A percentile compares a stretch with the other conserved stretches of the same genome.
Conservation (phyloP, 768 basidiomycete genomes). For the Polyporus arcularius region DNA sequence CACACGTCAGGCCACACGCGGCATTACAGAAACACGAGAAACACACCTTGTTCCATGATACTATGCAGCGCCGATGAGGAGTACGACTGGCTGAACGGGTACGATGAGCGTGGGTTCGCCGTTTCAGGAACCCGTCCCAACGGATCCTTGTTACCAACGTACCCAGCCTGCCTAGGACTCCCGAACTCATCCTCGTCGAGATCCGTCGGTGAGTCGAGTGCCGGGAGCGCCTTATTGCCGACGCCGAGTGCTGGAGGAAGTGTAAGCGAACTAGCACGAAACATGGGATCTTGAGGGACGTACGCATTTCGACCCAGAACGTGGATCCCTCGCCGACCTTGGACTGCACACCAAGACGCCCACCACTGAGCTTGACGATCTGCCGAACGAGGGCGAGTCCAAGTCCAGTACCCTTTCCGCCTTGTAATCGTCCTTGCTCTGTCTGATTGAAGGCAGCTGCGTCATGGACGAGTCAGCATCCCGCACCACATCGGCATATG, state of each 20-base stretch:
- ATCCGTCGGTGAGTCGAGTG: slow-evolving; percentile 16
- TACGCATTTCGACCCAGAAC: slow-evolving; percentile 84
- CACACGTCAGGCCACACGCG: not conserved
- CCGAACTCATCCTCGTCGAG: slow-evolving; percentile 9
- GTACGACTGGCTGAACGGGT: slow-evolving; percentile 23
- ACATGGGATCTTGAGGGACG: slow-evolving; percentile 22
- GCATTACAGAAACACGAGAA: not conserved
- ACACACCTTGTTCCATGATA: slow-evolving; percentile 64
- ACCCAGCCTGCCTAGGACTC: slow-evolving; percentile 13
- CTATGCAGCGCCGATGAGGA: slow-evolving; percentile 56
- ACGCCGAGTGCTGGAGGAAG: slow-evolving; percentile 57
- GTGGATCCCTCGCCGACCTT: slow-evolving; percentile 71
- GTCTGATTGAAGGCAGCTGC: slow-evolving; percentile 78
- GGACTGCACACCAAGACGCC: slow-evolving; percentile 42
- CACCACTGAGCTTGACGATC: slow-evolving; percentile 52
- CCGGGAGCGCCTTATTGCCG: slow-evolving; percentile 50
- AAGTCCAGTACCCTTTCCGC: slow-evolving; percentile 56
- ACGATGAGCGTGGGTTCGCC: slow-evolving; percentile 2
- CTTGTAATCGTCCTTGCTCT: slow-evolving; percentile 73
- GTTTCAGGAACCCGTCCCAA: not conserved
- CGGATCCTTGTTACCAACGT: slow-evolving; percentile 5
- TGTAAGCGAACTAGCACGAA: slow-evolving; percentile 5
- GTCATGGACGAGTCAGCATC: not conserved
- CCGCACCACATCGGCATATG: not conserved
- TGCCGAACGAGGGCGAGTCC: slow-evolving; percentile 54